Evolutionary conservation across 2,329 filamentous ascomycete genomes (phyloP).

Genomic region (Rugonectria rugulosa): DNA sequence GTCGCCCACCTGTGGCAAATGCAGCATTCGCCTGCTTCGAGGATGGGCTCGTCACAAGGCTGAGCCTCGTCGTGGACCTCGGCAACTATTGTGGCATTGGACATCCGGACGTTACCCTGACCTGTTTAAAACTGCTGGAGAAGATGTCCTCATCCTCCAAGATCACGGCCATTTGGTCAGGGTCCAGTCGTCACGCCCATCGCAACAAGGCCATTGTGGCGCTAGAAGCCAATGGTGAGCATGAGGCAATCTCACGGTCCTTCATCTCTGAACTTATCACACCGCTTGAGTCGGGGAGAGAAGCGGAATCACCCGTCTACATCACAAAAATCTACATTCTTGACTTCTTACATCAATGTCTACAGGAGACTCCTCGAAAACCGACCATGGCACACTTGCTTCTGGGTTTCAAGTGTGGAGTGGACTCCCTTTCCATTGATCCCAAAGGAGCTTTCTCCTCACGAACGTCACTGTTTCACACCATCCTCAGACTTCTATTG

Average conservation of each 20-base stretch:
- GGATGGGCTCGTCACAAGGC: conserved; percentile 84
- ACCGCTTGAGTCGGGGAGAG: conserved; percentile 75
- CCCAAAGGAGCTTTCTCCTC: conserved; percentile 74
- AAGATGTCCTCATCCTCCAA: conserved; percentile 86
- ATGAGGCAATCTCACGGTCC: conserved; percentile 79
- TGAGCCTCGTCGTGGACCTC: conserved; percentile 81
- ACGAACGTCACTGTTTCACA: conserved; percentile 82
- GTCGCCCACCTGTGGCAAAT: conserved; percentile 67
- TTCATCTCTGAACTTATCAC: conserved; percentile 74
- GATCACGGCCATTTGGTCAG: conserved; percentile 74
- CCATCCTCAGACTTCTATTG: conserved; percentile 75
- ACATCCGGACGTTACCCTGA: conserved; percentile 80
- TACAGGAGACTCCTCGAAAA: conserved; percentile 75
- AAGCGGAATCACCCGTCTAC: conserved; percentile 75
- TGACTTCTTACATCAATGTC: conserved; percentile 83
- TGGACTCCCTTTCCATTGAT: conserved; percentile 73
- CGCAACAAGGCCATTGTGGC: conserved; percentile 88
- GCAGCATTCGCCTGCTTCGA: conserved; percentile 88
- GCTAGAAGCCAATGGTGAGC: conserved; percentile 82
- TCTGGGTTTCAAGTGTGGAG: conserved; percentile 83
- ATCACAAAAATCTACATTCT: conserved; percentile 84
- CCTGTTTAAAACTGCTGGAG: conserved; percentile 82
- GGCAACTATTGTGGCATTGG: conserved; percentile 87
- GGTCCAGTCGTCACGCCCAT: conserved; percentile 67
- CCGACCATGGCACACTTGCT: conserved; percentile 91